Evolutionary conservation across 2,329 filamentous ascomycete genomes (phyloP).

Genomic region (Pseudovirgaria hyperparasitica): DNA sequence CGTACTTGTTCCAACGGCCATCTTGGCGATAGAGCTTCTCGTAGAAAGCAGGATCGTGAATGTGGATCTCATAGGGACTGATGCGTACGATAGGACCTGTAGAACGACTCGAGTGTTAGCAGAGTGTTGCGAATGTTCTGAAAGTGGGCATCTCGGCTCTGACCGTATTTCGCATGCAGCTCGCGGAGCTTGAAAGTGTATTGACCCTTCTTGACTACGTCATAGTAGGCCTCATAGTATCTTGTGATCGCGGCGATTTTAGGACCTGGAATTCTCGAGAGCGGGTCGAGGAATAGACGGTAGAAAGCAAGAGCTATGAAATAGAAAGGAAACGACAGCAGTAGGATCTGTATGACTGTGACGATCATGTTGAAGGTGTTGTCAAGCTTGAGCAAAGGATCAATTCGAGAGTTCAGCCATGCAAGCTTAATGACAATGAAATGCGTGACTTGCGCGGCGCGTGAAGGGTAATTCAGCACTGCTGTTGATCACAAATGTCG

Average conservation of each 20-base stretch:
- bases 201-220: constrained; percentile 17
- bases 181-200: constrained; percentile 20
- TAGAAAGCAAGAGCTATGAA: constrained; percentile 5
- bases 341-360: neutral
- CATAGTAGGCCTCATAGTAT: constrained; percentile 24
- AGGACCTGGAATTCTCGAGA: constrained; percentile 19
- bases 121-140: too few relatives aligned
- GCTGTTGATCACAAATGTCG: too few relatives aligned
- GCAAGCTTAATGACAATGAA: too few relatives aligned
- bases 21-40: constrained; percentile 8
- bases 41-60: constrained; percentile 9
- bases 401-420: too few relatives aligned
- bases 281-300: constrained; percentile 13
- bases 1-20: constrained; percentile 7
- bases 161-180: constrained; percentile 25
- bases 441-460: too few relatives aligned
- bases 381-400: too few relatives aligned
- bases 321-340: neutral
- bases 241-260: constrained; percentile 21
- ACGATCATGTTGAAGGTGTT: too few relatives aligned
- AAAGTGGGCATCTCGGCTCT: neutral
- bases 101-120: neutral
- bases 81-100: constrained; percentile 8
- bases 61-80: constrained; percentile 9
- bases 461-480: too few relatives aligned